Percentiles rank a stretch among this genome's conserved stretches.
These are phyloP conservation scores for Murraya paniculata DNA, from an alignment of 345 rosid genomes.

Conservation along the genomic window DNA sequence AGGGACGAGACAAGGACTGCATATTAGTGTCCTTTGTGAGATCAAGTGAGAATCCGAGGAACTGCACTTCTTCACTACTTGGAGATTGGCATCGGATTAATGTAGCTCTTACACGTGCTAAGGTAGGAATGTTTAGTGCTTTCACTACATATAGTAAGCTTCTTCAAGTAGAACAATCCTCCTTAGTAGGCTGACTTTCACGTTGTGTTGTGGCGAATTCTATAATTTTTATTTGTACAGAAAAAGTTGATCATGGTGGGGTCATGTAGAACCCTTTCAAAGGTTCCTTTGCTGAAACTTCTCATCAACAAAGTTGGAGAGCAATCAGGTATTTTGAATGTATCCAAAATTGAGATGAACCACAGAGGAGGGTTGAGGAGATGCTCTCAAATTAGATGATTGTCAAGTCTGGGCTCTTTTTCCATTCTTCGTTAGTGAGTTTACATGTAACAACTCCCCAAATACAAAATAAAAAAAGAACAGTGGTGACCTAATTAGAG, in stretches of 20 bases:
- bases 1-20: constrained; percentile 98
- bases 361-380: constrained; percentile 20
- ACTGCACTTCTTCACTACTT: constrained; percentile 62
- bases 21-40: constrained; percentile 83
- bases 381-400: constrained; percentile 28
- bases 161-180: too few species aligned
- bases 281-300: constrained; percentile 76
- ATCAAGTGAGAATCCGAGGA: constrained; percentile 62
- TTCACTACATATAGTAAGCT: too few species aligned
- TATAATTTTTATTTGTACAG: constrained; percentile 28
- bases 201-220: not conserved
- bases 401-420: not conserved
- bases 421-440: not conserved
- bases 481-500: not conserved
- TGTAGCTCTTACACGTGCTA: constrained; percentile 90
- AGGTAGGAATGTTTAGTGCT: constrained; percentile 38
- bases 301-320: constrained; percentile 68
- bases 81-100: constrained; percentile 98
- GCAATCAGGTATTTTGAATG: constrained; percentile 57
- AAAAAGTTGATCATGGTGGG: constrained; percentile 95
- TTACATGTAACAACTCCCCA: not conserved
- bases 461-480: not conserved
- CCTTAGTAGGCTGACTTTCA: not conserved
- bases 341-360: constrained; percentile 39
- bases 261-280: constrained; percentile 70